Percentiles rank a stretch among this genome's conserved stretches.
Evolutionary conservation across 176 grass and related monocot species (phyloP).

Genomic region (Secale cereale): DNA sequence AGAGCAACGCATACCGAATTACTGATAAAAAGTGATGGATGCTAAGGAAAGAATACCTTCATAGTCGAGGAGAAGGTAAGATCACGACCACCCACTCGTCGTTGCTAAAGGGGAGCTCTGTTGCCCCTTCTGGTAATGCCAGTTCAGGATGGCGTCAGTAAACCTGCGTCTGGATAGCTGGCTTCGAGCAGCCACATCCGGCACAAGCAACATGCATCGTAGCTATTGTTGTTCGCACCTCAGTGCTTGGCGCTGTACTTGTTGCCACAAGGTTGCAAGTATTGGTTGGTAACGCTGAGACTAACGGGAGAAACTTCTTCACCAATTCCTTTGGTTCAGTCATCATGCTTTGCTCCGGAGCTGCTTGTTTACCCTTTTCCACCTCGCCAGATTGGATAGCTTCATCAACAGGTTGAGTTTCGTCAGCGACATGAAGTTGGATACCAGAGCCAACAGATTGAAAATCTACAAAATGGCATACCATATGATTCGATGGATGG

Average conservation of each 20-base stretch:
- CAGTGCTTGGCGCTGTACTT: not conserved
- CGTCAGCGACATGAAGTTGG: not conserved
- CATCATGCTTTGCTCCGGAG: slow-evolving; percentile 14
- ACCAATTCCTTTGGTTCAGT: not conserved
- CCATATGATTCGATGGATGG: not conserved
- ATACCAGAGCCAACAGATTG: slow-evolving; percentile 2
- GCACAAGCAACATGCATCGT: not conserved
- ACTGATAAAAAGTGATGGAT: not conserved
- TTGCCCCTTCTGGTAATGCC: slow-evolving; percentile 39
- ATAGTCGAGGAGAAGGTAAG: slow-evolving; percentile 22
- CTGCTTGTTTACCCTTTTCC: not conserved
- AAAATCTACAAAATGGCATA: slow-evolving; percentile 25
- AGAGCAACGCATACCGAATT: not conserved
- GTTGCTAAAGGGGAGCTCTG: slow-evolving; percentile 50
- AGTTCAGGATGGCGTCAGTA: slow-evolving; percentile 38
- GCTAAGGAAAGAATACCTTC: slow-evolving; percentile 34
- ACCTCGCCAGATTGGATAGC: not conserved
- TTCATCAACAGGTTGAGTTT: not conserved
- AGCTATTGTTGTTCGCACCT: not conserved
- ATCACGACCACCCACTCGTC: slow-evolving; percentile 55
- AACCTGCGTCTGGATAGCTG: slow-evolving; percentile 31
- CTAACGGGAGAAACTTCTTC: not conserved
- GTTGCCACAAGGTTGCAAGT: not conserved
- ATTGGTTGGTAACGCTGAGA: not conserved
- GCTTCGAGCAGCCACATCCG: slow-evolving; percentile 16